Conservation (phyloP, 192 early-diverging fungal genomes). For the Mortierella hygrophila region DNA sequence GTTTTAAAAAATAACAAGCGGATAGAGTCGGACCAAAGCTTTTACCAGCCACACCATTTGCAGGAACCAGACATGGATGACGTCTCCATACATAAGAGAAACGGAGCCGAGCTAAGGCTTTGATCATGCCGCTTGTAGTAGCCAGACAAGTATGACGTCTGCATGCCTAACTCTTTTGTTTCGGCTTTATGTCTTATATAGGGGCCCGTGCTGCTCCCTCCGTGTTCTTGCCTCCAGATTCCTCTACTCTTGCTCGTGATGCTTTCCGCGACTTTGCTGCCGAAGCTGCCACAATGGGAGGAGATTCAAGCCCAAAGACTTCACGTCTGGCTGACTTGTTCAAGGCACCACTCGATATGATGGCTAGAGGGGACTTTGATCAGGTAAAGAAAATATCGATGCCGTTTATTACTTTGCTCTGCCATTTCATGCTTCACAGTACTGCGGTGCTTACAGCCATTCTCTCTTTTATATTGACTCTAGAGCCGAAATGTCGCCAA, state of each 20-base stretch:
- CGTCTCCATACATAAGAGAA: background rate
- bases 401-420: background rate
- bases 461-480: background rate
- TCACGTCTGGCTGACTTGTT: constrained; percentile 82
- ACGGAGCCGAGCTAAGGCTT: background rate
- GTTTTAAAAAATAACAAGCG: background rate
- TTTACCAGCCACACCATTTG: background rate
- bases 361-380: constrained; percentile 81
- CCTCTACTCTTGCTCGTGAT: constrained; percentile 61
- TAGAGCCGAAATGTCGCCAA: constrained; percentile 76
- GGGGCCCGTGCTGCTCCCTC: constrained; percentile 41
- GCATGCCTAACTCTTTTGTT: constrained; percentile 8
- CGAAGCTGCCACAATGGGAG: constrained; percentile 70
- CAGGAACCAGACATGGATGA: background rate
- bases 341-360: constrained; percentile 89
- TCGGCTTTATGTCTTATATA: constrained; percentile 9
- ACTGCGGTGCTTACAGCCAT: background rate
- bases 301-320: constrained; percentile 61
- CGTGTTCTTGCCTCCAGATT: constrained; percentile 62
- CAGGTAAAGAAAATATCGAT: constrained; percentile 53
- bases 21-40: too few species aligned
- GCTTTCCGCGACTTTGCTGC: constrained; percentile 77
- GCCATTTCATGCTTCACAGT: background rate
- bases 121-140: background rate
- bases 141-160: background rate